These are phyloP conservation scores for Backusella circina DNA, from an alignment of 192 early-diverging fungal species.

Conservation along the genomic window DNA sequence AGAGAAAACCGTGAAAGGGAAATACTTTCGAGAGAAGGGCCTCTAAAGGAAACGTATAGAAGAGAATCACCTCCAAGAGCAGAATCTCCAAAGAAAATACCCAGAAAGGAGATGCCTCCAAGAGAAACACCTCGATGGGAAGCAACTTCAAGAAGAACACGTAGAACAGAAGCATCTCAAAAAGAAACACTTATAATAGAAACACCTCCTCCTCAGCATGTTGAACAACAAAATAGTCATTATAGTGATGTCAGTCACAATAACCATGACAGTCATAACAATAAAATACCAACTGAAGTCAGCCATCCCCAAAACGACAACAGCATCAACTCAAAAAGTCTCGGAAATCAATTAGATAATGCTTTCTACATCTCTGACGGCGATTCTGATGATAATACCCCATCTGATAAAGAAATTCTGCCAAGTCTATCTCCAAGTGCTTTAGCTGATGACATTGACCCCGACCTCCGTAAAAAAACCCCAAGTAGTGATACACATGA, in stretches of 20 bases:
- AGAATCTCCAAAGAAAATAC: too few species aligned
- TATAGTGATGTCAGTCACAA: not conserved
- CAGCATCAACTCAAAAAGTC: not conserved
- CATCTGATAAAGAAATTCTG: not conserved
- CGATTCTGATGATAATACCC: not conserved
- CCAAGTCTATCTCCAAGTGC: not conserved
- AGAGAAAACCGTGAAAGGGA: too few species aligned
- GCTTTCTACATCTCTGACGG: not conserved
- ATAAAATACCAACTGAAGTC: not conserved
- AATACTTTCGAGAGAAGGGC: too few species aligned
- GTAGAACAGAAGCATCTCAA: not conserved
- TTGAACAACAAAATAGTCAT: too few species aligned
- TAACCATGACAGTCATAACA: not conserved
- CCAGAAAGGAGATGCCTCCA: too few species aligned
- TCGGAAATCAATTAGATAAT: not conserved
- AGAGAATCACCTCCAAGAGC: too few species aligned
- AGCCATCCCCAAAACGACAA: not conserved
- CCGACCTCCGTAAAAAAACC: too few species aligned
- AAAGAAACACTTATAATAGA: not conserved
- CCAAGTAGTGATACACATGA: too few species aligned
- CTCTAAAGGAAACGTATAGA: too few species aligned
- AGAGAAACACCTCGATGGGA: too few species aligned
- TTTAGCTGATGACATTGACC: not conserved
- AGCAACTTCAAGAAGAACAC: too few species aligned
- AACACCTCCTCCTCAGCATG: not conserved